Base-by-base conservation (phyloP, 441 rosid species). In the Pelargonium myrrhifolium region DNA sequence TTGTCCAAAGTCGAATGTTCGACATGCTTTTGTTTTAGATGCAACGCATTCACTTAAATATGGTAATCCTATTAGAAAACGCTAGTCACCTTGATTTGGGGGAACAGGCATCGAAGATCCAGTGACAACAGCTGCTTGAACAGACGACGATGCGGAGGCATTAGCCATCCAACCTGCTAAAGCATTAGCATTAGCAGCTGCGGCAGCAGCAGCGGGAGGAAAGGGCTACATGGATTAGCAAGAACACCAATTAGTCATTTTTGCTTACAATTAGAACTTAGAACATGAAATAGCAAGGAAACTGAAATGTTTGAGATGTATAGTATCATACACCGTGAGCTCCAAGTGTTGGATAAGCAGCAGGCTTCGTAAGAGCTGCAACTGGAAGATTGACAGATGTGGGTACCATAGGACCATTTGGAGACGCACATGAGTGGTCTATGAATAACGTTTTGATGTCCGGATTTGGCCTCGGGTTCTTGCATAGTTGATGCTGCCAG, bases 401-500 rank as follows among this genome's bases (percentile, higher is more conserved):
- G 28, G 88, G 90, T 47, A 87, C 92, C 49, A 81, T 80, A 31
- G 92, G 88, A 47, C 92, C 96, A 78, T 85, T 85, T 62, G 87
- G 83, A 65, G 78, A 87, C 62, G 83, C 85, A 70, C 96, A 89
- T 64, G 75, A 84, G 55, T 89, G 96, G 74, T 89, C 96, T 18
- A 89, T 83, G 78, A 89, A 89, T 68, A 87, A 77, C 60, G 96
- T 87, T 80, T 85, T 89, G 68, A 89, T 89, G 79, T 89, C 96
- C n/a, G 96, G 96, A 71, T 87, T 87, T 55, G 86, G 45, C 85
- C 92, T 89, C 15, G 95, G 95, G 73, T 80, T 87, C 81, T 85
- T 87, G 78, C 92, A 89, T 71, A 89, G 87, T 71, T 85, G 92
- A 77, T 89, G 92, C 78, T 89, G 96, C 96, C 96, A 89, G 76